Conservation (phyloP, 2,329 filamentous ascomycete genomes). For the Apiospora koreana region DNA sequence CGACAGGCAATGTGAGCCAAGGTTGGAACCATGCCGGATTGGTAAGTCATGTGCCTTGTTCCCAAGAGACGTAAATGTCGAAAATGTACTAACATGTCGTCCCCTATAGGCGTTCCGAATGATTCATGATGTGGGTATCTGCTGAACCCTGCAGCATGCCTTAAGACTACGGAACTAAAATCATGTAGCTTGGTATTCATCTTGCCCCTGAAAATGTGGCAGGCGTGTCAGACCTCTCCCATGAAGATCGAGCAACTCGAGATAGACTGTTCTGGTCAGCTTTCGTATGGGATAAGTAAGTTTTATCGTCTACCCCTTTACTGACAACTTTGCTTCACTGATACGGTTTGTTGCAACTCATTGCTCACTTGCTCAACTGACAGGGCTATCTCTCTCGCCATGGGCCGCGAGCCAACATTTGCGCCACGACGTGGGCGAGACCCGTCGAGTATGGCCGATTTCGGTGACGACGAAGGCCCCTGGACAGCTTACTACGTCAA, state of each 20-base stretch:
- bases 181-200: background rate
- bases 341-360: too few relatives aligned
- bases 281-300: constrained; percentile 9
- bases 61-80: background rate
- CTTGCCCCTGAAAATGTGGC: background rate
- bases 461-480: constrained; percentile 3
- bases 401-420: constrained; percentile 8
- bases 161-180: background rate
- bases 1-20: background rate
- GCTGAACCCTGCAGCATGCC: background rate
- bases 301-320: background rate
- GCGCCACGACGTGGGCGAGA: background rate
- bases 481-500: background rate
- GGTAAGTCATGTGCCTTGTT: background rate
- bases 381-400: constrained; percentile 3
- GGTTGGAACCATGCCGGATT: constrained; percentile 6
- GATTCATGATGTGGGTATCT: background rate
- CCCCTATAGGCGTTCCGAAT: background rate
- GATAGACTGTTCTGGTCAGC: constrained; percentile 7
- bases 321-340: background rate
- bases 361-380: background rate
- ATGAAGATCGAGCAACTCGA: background rate
- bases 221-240: background rate
- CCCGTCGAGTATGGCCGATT: background rate
- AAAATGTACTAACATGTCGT: background rate